Conservation (phyloP, 2,329 filamentous ascomycete species). For the Xylaria sp. region DNA sequence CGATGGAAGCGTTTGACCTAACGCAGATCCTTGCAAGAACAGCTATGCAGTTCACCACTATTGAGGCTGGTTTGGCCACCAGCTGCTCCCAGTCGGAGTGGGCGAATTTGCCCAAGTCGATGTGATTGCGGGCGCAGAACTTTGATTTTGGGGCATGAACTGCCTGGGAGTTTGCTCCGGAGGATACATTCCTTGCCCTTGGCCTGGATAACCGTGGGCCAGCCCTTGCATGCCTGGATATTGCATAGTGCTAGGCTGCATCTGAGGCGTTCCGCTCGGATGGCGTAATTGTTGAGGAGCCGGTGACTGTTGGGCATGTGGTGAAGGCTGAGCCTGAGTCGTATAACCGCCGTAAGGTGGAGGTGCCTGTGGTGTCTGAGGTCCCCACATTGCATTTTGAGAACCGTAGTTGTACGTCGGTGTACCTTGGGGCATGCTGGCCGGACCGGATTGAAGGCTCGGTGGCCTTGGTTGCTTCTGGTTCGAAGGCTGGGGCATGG, state of each 20-base stretch:
- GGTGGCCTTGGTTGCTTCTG: slow-evolving; percentile 76
- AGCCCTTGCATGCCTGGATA: slow-evolving; percentile 73
- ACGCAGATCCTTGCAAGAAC: neutral
- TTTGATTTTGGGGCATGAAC: slow-evolving; percentile 73
- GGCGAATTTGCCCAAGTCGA: slow-evolving; percentile 70
- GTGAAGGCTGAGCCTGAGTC: slow-evolving; percentile 60
- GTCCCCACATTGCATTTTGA: slow-evolving; percentile 70
- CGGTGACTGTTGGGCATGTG: slow-evolving; percentile 66
- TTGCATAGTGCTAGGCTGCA: slow-evolving; percentile 67
- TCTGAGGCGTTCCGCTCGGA: slow-evolving; percentile 63
- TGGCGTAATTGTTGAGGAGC: slow-evolving; percentile 72
- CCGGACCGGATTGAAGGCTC: slow-evolving; percentile 65
- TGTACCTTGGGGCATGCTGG: slow-evolving; percentile 61
- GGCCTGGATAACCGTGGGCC: slow-evolving; percentile 66
- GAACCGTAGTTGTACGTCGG: slow-evolving; percentile 72
- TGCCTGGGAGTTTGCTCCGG: slow-evolving; percentile 72
- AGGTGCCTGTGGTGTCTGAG: slow-evolving; percentile 71
- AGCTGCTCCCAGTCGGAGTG: slow-evolving; percentile 67
- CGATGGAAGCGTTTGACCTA: slow-evolving; percentile 4
- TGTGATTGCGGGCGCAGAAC: slow-evolving; percentile 61
- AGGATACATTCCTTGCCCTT: slow-evolving; percentile 68
- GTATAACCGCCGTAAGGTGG: slow-evolving; percentile 67
- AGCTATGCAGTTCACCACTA: slow-evolving; percentile 35
- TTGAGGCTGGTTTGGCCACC: slow-evolving; percentile 66
- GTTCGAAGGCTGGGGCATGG: slow-evolving; percentile 70